Evolutionary conservation across 148 eudicot genomes (phyloP), one percentile per base, ranked within the genome.

Genomic region (Beta vulgaris): DNA sequence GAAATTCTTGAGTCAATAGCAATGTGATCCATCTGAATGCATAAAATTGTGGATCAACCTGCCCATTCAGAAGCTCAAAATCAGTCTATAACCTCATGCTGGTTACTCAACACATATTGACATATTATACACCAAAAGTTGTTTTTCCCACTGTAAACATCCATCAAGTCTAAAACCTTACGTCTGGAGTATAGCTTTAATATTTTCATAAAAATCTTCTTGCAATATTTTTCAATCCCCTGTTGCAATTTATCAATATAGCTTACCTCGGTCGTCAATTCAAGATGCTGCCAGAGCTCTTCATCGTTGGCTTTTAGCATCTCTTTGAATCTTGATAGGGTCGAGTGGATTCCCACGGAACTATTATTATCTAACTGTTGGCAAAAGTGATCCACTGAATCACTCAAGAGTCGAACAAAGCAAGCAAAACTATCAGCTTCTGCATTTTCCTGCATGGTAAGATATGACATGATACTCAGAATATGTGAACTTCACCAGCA

Each of bases 11-110:
- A 37, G 90, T 90, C 44, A 90, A 82, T 31, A 90, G 76, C 77
- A 88, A 75, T 64, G 95, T 90, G 80, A 90, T 86, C 91, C 91
- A 90, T 82, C 93, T 81, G 68, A 89, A 87, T 4, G 85, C 91
- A 68, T 87, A 89, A 75, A 84, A 89, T 37, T 90, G 91, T 15
- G 91, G 89, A 59, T 85, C 82, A 31, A 90, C 95, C 94, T 88
- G 85, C 53, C 55, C 75, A 76, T 62, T 58, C 28, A 48, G 51
- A 46, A 60, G 69, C 39, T 21, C 28, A 36, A 44, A 1, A 23
- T 63, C 29, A 74, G 12, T 15, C 1, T 23, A n/a, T 4, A 15
- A 36, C 2, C 3, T 31, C 37, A 39, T 64, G n/a, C 35, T 69
- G 51, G 34, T 42, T 46, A 23, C 25, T 36, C 46, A n/a, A 14